These are phyloP conservation scores for Alternaria incomplexa DNA, from an alignment of 2,329 filamentous ascomycete genomes.

Conservation along the genomic window DNA sequence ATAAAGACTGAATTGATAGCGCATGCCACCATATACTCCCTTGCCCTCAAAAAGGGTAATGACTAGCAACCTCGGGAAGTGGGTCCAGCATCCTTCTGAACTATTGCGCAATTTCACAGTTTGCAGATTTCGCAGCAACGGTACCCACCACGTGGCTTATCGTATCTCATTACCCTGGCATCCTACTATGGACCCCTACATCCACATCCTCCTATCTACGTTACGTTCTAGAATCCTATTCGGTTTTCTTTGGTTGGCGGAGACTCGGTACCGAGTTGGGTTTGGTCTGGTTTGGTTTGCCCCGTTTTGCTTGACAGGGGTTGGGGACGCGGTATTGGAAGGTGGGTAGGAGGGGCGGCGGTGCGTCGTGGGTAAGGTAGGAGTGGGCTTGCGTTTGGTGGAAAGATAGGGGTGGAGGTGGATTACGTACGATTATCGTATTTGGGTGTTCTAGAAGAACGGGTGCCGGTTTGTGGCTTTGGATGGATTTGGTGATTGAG, in stretches of 20 bases:
- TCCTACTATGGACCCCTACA: background rate
- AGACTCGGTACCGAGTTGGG: background rate
- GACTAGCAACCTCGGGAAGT: background rate
- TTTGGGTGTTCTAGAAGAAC: background rate
- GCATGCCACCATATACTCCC: background rate
- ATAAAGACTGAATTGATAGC: background rate
- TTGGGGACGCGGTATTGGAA: background rate
- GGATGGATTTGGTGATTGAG: background rate
- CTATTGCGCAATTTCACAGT: background rate
- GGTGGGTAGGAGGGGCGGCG: background rate
- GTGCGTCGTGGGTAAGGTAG: background rate
- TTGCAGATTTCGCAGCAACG: background rate
- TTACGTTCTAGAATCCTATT: background rate
- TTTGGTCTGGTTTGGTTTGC: background rate
- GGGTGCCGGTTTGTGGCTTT: background rate
- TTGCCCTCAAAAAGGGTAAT: background rate
- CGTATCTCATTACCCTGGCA: background rate
- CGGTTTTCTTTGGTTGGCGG: background rate
- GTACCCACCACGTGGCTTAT: conserved; percentile 1
- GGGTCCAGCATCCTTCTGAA: background rate
- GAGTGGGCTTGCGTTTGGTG: background rate
- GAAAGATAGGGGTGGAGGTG: background rate
- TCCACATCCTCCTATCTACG: background rate
- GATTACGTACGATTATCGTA: background rate
- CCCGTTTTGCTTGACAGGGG: background rate